Base-by-base conservation (phyloP, 805 yeast species). In the Metschnikowia continentalis region DNA sequence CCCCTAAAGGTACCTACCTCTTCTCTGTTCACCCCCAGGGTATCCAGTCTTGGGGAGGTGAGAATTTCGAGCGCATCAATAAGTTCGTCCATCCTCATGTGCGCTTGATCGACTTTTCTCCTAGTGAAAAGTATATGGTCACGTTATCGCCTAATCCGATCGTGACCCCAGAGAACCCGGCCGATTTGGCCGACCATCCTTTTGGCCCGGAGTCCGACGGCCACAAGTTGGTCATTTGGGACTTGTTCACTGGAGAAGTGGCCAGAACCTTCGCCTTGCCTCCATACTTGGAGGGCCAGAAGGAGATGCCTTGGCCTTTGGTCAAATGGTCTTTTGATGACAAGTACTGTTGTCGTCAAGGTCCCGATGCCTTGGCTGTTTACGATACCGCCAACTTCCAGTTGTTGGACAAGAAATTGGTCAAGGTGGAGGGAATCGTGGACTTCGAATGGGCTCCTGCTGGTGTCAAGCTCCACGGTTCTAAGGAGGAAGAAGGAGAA, bases 361-460 rank as follows among this genome's bases (percentile, higher is more conserved):
- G 94, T 47, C 96, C 96, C 49, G 94, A 88, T 55, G 95, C 95
- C 35, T 77, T 94, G 59, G 91, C 96, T 46, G 81, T 94, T 58
- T 95, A 92, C 70, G 97, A 92, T 62, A 76, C 90, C 38, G 77
- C 82, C 50, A 74, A 79, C 44, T 90, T 92, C 82, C 81, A 84
- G 54, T 80, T 94, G 57, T 74, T 92, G 59, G 97, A 90, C 65
- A 88, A 87, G 74, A 91, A 91, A 74, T 74, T 88, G 59, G 76
- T 90, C 63, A 88, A 87, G 70, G 80, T 90, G 58, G 88, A 87
- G 22, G 95, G 90, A 51, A 80, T 94, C 57, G 82, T 82, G 63
- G 97, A 91, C 70, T 94, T 94, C 64, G 95, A 90, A 68, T 94
- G 92, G 81, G 90, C 97, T 26, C 99, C 99, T 54, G 84, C 90